These are phyloP conservation scores for Artomyces pyxidatus DNA, from an alignment of 768 basidiomycete species.

Conservation along the genomic window DNA sequence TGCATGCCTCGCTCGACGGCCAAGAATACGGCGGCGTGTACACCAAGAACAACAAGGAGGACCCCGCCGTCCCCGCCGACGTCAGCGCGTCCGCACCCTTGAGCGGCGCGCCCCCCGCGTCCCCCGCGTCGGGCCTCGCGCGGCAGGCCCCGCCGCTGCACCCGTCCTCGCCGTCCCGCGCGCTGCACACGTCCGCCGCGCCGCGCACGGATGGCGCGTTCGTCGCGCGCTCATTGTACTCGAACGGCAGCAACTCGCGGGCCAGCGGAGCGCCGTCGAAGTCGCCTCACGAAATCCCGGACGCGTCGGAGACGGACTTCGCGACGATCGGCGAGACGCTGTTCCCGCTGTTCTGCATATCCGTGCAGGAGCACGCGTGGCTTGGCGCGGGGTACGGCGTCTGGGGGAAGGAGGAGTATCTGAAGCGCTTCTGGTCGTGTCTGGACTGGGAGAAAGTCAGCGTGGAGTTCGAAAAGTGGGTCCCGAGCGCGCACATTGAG, in stretches of 20 bases:
- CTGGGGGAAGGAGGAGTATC: slow-evolving; percentile 85
- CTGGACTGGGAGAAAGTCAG: slow-evolving; percentile 67
- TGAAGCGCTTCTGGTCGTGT: slow-evolving; percentile 77
- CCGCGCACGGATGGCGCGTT: neutral
- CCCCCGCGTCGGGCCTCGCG: slow-evolving; percentile 4
- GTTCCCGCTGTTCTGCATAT: slow-evolving; percentile 70
- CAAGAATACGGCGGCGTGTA: slow-evolving; percentile 5
- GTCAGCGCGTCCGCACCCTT: neutral
- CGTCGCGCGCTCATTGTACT: slow-evolving; percentile 8
- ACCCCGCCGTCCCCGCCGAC: neutral
- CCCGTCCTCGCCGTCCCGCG: slow-evolving; percentile 4
- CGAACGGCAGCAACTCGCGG: slow-evolving; percentile 8
- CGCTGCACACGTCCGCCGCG: neutral
- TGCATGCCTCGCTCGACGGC: slow-evolving; percentile 8
- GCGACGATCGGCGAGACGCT: slow-evolving; percentile 42
- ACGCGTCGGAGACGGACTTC: slow-evolving; percentile 9
- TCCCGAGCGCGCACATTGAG: neutral
- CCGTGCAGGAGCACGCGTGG: slow-evolving; percentile 84
- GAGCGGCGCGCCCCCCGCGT: neutral
- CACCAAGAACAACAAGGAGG: neutral
- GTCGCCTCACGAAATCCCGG: too few relatives aligned
- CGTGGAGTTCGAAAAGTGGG: slow-evolving; percentile 16
- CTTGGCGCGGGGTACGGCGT: slow-evolving; percentile 77
- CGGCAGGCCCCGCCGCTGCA: neutral
- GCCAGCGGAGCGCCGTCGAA: neutral